Evolutionary conservation across 2,329 filamentous ascomycete species (phyloP), one percentile per base, ranked within the genome.

Genomic region (Metarhizium guizhouense): DNA sequence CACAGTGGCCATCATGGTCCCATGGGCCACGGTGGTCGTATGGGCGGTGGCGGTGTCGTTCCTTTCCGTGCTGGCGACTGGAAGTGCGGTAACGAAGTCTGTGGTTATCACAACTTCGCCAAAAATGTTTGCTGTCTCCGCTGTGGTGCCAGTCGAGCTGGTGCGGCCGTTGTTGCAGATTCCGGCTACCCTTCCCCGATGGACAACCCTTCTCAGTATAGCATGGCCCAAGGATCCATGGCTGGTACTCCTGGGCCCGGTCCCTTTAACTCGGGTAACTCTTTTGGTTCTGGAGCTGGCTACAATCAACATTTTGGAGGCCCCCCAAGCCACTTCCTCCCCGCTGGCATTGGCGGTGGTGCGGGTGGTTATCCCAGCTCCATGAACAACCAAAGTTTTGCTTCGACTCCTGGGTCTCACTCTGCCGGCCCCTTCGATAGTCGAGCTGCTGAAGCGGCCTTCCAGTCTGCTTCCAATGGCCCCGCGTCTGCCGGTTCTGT

Each of bases 111-210:
- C 78, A 99, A 99, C 77, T 99, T 99, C 69, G 94, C 94, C 59
- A 99, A 99, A 83, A 99, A 99, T 66, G 93, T 97, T 56, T 95
- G 90, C 74, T 99, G 94, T 73, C 83, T 99, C 60, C 89, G 94
- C 58, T 99, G 94, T 69, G 94, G 94, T 70, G 94, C 93, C 54
- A 95, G 91, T 71, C 90, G 94, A 64, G 93, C 93, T 58, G 90
- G 89, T 60, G 94, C 94, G 57, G 92, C 93, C 16, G 89, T 99
- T 52, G 90, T 97, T 56, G 93, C 93, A 34, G 94, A 97, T 71
- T 93, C 91, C 43, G 90, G 89, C 47, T 96, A 94, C 73, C 87
- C 90, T 14, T 92, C 90, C 11, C 86, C 89, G 20, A 95, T 96
- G 87, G 91, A 96, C 59, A 85, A 87, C 51, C 83, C 87, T 1